These are phyloP conservation scores for Beta corolliflora DNA, from an alignment of 179 eudicot genomes.

Conservation along the genomic window DNA sequence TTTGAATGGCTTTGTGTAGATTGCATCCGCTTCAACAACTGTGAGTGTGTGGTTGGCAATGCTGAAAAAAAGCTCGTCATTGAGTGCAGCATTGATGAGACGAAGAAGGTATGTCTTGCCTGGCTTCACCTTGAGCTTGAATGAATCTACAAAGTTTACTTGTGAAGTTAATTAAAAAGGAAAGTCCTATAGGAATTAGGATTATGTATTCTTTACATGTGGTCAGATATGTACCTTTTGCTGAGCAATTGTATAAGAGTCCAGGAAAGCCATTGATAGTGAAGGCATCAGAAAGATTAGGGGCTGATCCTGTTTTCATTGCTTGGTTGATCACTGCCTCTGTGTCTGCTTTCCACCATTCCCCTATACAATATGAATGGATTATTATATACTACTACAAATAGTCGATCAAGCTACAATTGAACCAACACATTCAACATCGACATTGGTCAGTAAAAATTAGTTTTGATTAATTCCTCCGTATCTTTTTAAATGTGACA, in stretches of 20 bases:
- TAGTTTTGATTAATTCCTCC: too few species aligned
- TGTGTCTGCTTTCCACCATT: constrained; percentile 60
- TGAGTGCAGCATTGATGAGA: constrained; percentile 67
- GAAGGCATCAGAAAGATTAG: constrained; percentile 64
- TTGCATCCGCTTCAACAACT: constrained; percentile 63
- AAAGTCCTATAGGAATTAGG: constrained; percentile 25
- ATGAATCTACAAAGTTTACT: constrained; percentile 46
- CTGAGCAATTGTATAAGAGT: constrained; percentile 53
- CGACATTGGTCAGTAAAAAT: too few species aligned
- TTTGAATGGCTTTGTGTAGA: constrained; percentile 39
- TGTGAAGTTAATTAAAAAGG: too few species aligned
- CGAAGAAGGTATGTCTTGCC: constrained; percentile 69
- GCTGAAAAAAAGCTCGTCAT: constrained; percentile 64
- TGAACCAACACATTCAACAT: too few species aligned
- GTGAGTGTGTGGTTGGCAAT: constrained; percentile 59
- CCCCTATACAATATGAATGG: neutral
- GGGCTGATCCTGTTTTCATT: constrained; percentile 49
- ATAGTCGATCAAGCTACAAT: too few species aligned
- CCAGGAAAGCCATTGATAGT: constrained; percentile 74
- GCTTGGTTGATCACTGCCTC: constrained; percentile 57
- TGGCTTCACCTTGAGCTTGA: constrained; percentile 43
- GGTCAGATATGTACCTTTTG: constrained; percentile 39
- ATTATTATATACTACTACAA: neutral
- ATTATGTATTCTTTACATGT: constrained; percentile 19
- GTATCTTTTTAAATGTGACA: too few species aligned